Base-by-base conservation (phyloP, 192 early-diverging fungal species). In the Dispira parvispora region DNA sequence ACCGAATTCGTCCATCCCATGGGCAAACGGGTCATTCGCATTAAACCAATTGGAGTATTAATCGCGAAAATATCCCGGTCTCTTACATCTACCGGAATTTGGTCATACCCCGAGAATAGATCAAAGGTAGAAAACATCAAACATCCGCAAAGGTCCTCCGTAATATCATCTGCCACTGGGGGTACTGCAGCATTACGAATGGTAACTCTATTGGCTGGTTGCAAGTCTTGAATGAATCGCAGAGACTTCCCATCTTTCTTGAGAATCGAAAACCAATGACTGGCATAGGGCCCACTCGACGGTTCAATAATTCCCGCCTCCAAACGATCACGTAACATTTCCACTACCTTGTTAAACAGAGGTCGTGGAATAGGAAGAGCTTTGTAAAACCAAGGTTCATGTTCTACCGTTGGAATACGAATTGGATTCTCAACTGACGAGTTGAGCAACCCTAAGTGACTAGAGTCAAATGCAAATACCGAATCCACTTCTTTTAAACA, bases 211-310 rank as follows among this genome's bases (percentile, higher is more conserved):
- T 63, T 63, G 20, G 26, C 62, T 10, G 62, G 62, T 10, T 47
- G 62, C 8, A 63, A 11, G 27, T 63, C 62, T 45, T 63, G 62
- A 63, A 63, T 63, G 21, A 63, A 63, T 42, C 62, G 62, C 21
- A 63, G 62, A 21, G 20, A 26, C n/a, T 21, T 63, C 9, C 26
- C 43, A 21, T 63, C 62, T 21, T 63, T 63, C 44, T 63, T 63
- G 27, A 42, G 27, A 11, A 63, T 45, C 10, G 43, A n/a, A 46
- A 63, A 63, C 62, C 62, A 63, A 11, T 46, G 62, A 27, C 26
- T 63, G 6, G 44, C 45, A 47, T 63, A 63, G 10, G 62, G 44
- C 26, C 62, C 62, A 21, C 45, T 63, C 9, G 62, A 63, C 20
- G 62, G 62, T 28, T 63, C 62, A 10, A 63, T n/a, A 8, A 63